phyloP scores from a whole-genome alignment of 768 basidiomycete genomes.

The Lactarius quietus region DNA sequence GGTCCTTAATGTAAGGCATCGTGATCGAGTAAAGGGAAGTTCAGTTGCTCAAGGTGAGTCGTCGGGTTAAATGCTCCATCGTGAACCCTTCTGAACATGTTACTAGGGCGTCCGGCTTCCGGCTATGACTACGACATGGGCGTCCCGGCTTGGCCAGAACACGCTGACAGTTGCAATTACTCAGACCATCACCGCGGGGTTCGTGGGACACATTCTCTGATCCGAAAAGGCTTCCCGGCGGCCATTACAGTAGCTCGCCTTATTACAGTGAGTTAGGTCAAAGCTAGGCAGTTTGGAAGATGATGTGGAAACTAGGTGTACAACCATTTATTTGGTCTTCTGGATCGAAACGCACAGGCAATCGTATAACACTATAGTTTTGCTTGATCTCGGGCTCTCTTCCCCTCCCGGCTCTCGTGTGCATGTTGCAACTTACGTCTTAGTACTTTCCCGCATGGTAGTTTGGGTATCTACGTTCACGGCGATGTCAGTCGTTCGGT shows the following conservation, averaged over 20 bases:
- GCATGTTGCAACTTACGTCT: slow-evolving; percentile 56
- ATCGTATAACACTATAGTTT: background rate
- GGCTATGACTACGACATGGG: too few species aligned
- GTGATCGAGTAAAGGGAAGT: background rate
- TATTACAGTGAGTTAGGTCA: too few species aligned
- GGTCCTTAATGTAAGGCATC: slow-evolving; percentile 6
- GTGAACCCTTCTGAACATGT: too few species aligned
- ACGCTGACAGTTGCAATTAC: too few species aligned
- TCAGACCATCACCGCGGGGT: too few species aligned
- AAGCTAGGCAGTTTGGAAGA: background rate
- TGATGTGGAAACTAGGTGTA: background rate
- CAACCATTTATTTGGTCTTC: background rate
- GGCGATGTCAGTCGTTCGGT: background rate
- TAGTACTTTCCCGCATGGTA: slow-evolving; percentile 66
- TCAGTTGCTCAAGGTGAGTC: background rate
- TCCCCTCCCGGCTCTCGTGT: slow-evolving; percentile 1
- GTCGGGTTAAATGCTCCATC: background rate
- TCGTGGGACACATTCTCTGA: too few species aligned
- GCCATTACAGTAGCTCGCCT: too few species aligned
- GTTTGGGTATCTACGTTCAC: slow-evolving; percentile 59
- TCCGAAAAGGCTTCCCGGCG: too few species aligned
- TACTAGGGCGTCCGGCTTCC: too few species aligned
- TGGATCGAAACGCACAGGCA: background rate
- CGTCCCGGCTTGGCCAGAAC: too few species aligned
- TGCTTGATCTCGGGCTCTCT: background rate